Evolutionary conservation across 2,329 filamentous ascomycete species (phyloP), one percentile per base, ranked within the genome.

Genomic region (Aspergillus piperis): DNA sequence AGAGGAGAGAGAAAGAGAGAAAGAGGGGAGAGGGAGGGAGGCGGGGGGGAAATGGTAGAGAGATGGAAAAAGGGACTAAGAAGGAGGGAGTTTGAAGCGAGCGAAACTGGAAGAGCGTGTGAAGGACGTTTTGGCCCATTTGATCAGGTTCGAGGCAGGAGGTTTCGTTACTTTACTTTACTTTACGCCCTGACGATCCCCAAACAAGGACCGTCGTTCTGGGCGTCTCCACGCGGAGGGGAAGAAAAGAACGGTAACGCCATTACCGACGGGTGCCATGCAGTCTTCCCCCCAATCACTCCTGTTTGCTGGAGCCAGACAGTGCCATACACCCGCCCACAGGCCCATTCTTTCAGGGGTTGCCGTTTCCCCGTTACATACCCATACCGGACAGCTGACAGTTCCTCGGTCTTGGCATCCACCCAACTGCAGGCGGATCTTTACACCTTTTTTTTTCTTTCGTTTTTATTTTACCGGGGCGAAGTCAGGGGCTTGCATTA

Each of bases 141-240:
- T 36, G 47, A 50, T 50, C 47, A n/a, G 47, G n/a, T 50, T 50
- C 41, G 57, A 49, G 54, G 39, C 55, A 54, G 39, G 55, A 62
- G 59, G 47, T 50, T 50, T 30, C 47, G 47, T 30, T 50, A 21
- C 10, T 17, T n/a, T 42, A 19, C 39, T 42, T n/a, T n/a, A 42
- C 39, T 42, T 44, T 66, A 62, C 64, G 61, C 61, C 61, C 61
- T 66, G 64, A 65, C 59, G 64, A 66, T 68, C 64, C 47, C 58
- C 60, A 59, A 58, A 60, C 52, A 59, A 64, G 58, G 58, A 61
- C 62, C 62, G 58, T 57, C 52, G 38, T 19, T 60, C 61, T 63
- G 58, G 58, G 54, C 60, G 59, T 57, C 60, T 62, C 62, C 62
- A 64, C 62, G 57, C 60, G 42, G 59, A 25, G 38, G 38, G 52